Percentiles rank a stretch among this genome's conserved stretches.
Evolutionary conservation across 208 protist species (phyloP).

Genomic region (Entamoeba dispar): DNA sequence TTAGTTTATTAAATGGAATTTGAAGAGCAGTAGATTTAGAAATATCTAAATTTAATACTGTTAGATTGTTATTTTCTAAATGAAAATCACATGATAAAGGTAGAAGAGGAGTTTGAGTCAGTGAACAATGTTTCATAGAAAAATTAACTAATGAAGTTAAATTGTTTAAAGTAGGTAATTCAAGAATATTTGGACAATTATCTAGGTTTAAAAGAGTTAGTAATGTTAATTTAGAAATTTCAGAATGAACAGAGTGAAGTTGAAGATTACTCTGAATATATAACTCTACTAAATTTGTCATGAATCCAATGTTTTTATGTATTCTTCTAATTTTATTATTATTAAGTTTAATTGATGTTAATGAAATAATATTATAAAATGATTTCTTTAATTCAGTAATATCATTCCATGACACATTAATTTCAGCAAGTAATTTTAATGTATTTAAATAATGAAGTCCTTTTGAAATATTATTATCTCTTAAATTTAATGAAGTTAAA

Average conservation of each 20-base stretch:
- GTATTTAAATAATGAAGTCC: background rate
- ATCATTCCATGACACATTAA: background rate
- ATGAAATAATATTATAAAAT: background rate
- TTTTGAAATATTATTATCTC: background rate
- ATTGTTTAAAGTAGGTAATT: background rate
- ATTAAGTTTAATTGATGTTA: background rate
- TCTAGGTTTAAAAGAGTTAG: background rate
- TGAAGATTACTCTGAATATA: background rate
- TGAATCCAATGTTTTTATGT: background rate
- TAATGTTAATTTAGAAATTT: background rate
- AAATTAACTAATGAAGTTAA: background rate
- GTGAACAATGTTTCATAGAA: background rate
- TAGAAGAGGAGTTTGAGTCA: background rate
- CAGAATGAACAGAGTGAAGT: background rate
- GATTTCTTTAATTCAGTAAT: background rate
- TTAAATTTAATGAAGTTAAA: background rate
- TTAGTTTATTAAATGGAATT: background rate
- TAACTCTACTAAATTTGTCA: background rate
- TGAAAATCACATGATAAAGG: background rate
- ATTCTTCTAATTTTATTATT: background rate
- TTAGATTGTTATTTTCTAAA: background rate
- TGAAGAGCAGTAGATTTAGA: background rate
- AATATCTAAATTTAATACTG: background rate
- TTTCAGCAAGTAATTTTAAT: background rate
- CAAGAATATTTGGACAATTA: background rate